These are phyloP conservation scores for Apiospora aurea DNA, from an alignment of 2,329 filamentous ascomycete species.

Conservation along the genomic window DNA sequence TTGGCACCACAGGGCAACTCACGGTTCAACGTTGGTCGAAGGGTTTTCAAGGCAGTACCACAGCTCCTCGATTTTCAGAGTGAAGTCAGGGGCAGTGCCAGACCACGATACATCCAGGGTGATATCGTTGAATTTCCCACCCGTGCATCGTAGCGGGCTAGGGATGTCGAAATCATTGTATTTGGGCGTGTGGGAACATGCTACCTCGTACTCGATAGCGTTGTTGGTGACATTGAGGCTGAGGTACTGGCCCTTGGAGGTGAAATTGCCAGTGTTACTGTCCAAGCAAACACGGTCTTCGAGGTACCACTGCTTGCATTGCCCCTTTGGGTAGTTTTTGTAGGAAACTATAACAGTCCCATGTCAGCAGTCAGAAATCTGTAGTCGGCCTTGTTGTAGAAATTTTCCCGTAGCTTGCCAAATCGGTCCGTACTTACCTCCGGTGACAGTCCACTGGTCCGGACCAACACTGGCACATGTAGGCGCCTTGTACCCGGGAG, in stretches of 20 bases:
- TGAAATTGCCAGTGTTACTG: background rate
- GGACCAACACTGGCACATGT: background rate
- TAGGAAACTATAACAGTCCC: background rate
- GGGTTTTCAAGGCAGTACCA: conserved; percentile 5
- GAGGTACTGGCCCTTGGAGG: conserved; percentile 14
- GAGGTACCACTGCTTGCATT: conserved; percentile 3
- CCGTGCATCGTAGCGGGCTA: background rate
- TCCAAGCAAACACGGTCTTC: background rate
- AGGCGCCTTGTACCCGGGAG: background rate
- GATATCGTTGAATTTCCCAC: background rate
- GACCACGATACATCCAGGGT: background rate
- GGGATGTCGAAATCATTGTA: background rate
- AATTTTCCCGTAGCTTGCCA: background rate
- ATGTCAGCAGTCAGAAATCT: background rate
- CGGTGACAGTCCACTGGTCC: conserved; percentile 11
- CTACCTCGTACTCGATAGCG: conserved; percentile 7
- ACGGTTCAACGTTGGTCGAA: background rate
- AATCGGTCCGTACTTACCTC: background rate
- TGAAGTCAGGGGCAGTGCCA: conserved; percentile 13
- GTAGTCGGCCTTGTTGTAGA: background rate
- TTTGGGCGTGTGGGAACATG: background rate
- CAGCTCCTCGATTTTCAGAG: conserved; percentile 9
- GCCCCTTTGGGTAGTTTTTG: background rate
- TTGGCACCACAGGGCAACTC: background rate
- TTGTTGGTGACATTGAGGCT: conserved; percentile 5